Evolutionary conservation across 345 rosid genomes (phyloP).

Genomic region (Abelmoschus esculentus): DNA sequence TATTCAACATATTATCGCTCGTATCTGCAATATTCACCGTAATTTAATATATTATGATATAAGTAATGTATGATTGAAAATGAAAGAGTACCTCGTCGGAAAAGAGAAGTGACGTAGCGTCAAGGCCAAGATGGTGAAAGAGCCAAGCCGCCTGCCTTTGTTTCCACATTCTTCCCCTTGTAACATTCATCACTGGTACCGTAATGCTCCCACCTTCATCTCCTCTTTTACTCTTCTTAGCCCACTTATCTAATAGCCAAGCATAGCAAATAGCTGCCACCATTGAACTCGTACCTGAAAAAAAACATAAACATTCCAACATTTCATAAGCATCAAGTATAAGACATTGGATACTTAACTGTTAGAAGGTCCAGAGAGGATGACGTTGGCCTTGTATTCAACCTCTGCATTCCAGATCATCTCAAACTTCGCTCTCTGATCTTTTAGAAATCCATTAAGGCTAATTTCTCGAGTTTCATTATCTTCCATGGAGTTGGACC

Average conservation of each 20-base stretch:
- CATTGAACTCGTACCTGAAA: constrained; percentile 57
- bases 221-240: constrained; percentile 27
- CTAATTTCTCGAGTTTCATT: constrained; percentile 16
- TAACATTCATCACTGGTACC: constrained; percentile 52
- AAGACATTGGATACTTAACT: constrained; percentile 29
- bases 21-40: too few relatives aligned
- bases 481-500: constrained; percentile 23
- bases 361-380: constrained; percentile 57
- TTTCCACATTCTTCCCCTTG: constrained; percentile 53
- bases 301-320: neutral
- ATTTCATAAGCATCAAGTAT: neutral
- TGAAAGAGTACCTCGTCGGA: constrained; percentile 45
- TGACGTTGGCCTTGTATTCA: constrained; percentile 37
- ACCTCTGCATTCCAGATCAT: constrained; percentile 30
- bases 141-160: constrained; percentile 59
- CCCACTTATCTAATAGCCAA: constrained; percentile 42
- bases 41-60: too few relatives aligned
- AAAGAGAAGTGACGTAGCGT: constrained; percentile 47
- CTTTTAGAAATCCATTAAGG: constrained; percentile 43
- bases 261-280: constrained; percentile 58
- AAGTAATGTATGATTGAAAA: too few relatives aligned
- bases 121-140: constrained; percentile 49
- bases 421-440: constrained; percentile 35
- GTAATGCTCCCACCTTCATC: constrained; percentile 15
- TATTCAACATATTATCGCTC: too few relatives aligned